Evolutionary conservation across 345 rosid species (phyloP), one percentile per base, ranked within the genome.

Genomic region (Citrus reticulata): DNA sequence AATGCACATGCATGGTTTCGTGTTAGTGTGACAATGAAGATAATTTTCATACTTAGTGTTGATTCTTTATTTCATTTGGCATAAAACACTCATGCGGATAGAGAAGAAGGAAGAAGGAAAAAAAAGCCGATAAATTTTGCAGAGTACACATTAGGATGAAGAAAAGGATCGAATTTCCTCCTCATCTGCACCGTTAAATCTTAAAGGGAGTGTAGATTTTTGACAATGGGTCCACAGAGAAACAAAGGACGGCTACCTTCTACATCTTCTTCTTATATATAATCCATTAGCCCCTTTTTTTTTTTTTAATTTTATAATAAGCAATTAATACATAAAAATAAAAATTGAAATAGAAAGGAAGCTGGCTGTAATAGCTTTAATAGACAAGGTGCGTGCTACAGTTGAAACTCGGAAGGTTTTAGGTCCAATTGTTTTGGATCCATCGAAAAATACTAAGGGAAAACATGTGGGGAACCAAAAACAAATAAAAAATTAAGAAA

Each of bases 381-480:
- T 78, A 81, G 91, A 86, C 91, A 88, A 55, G 89, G 73, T 70
- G 87, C 83, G 88, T 86, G 89, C 83, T 78, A 65, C 81, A 79
- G 68, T 68, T 16, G 35, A 64, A 70, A 57, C 67, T 78, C 79
- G 84, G 59, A 77, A 51, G 80, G 67, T 11, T 68, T 60, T 69
- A 42, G 83, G 79, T 79, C 87, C 81, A 74, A 61, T 68, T 16
- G 70, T 81, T 81, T 81, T 85, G 83, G 80, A 80, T 76, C 65
- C 74, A 77, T 82, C 66, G n/a, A 80, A 65, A 74, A 22, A 70
- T 29, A 51, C 67, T 64, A 77, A 64, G 24, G 0, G 20, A 70
- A 35, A 79, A 64, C 85, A 85, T 83, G 86, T 75, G 85, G 42
- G 67, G 19, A 13, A 4, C 37, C 37, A 6, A 24, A 25, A 20